Base-by-base conservation (phyloP, 2,329 filamentous ascomycete genomes). In the Talaromyces sp. region DNA sequence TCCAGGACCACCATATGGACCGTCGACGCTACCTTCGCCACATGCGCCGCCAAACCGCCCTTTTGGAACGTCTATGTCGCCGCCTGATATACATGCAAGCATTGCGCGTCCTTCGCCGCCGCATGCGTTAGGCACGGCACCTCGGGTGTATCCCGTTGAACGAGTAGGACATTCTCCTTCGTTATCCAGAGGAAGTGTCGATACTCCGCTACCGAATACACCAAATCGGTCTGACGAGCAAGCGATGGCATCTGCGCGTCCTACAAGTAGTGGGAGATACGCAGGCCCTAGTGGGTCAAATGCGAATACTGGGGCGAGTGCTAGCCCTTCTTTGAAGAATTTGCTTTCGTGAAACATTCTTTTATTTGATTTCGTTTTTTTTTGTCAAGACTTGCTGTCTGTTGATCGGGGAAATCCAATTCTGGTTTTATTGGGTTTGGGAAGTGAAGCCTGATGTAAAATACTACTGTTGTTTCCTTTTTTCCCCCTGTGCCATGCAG, bases 311-410 rank as follows among this genome's bases (percentile, higher is more conserved):
- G 88, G 88, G n/a, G 89, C 89, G 3, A 92, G 89, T 68, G 88
- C 89, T 17, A 92, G 87, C 68, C 88, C 89, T 11, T 91, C 89
- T 10, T 73, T 92, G 63, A 85, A 87, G 66, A 92, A 92, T 68
- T 74, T 92, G 54, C 80, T 92, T 58, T 88, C 85, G 54, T 91
- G 74, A 77, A 19, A 53, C 41, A 54, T 26, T 19, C 31, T 56
- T 56, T 58, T 50, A 31, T 35, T 59, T 27, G 43, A 24, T 38
- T 48, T 55, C 24, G 27, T 21, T 52, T 52, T 21, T 52, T 52
- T 27, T 52, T 52, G 26, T 29, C 19, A 26, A 52, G 24, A 12
- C 10, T 52, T 46, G 43, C 12, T 46, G 17, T 43, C 41, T 24
- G 21, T 24, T 24, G 43, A 29, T n/a, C 19, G 48, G n/a, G 19